Evolutionary conservation across 441 rosid species (phyloP).

Genomic region (Rhodomyrtus psidioides): DNA sequence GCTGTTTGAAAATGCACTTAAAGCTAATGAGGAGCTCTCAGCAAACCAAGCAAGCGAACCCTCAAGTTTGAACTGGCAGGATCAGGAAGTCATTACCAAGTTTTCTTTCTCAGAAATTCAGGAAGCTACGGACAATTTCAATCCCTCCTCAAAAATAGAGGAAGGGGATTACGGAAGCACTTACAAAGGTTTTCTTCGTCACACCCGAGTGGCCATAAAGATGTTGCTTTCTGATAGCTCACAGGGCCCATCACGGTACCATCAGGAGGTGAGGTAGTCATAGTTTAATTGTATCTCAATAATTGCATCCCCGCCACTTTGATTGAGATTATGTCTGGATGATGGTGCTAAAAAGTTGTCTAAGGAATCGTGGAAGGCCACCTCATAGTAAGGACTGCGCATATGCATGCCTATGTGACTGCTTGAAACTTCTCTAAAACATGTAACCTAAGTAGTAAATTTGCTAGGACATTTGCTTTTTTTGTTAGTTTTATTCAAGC

Average conservation of each 20-base stretch:
- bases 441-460: not conserved
- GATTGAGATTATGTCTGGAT: not conserved
- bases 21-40: constrained; percentile 6
- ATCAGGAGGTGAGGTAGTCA: not conserved
- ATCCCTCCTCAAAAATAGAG: constrained; percentile 1
- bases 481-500: not conserved
- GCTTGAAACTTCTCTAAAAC: not conserved
- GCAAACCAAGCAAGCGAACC: not conserved
- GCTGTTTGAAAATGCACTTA: constrained; percentile 4
- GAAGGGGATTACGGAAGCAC: constrained; percentile 11
- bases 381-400: not conserved
- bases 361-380: not conserved
- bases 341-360: not conserved
- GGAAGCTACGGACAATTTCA: constrained; percentile 4
- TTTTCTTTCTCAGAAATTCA: constrained; percentile 14
- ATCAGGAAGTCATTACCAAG: not conserved
- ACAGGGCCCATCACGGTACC: constrained; percentile 7
- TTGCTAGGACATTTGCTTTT: not conserved
- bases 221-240: constrained; percentile 12
- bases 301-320: not conserved
- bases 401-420: not conserved
- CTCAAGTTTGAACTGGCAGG: not conserved
- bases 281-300: not conserved
- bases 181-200: constrained; percentile 5
- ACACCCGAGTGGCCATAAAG: not conserved